Evolutionary conservation across 2,329 filamentous ascomycete genomes (phyloP), one percentile per base, ranked within the genome.

Genomic region (Cyphellophora attinorum): DNA sequence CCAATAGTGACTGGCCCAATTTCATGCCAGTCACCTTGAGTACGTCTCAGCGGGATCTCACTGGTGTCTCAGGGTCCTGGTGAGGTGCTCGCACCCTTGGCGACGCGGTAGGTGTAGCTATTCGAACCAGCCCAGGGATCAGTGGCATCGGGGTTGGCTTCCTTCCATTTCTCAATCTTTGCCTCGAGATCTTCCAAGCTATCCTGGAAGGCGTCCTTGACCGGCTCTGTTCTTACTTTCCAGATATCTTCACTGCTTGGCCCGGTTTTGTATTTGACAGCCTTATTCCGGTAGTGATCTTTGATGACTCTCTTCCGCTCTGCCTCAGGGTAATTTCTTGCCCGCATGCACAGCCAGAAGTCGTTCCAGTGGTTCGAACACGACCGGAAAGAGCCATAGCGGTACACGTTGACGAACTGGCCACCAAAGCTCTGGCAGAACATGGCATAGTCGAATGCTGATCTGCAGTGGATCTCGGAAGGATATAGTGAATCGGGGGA

Each of bases 321-420:
- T 28, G 68, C 61, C 15, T 74, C 70, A 1, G 68, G 58, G 51
- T 76, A 76, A 2, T 71, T 70, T 51, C 81, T 78, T 23, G 78
- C 79, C 45, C 84, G 79, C 88, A 96, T 95, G 68, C 91, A 98
- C 64, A 95, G 89, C 83, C 88, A 93, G 61, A 94, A 96, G 59
- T 94, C 84, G 41, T 80, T 74, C 86, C 89, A 95, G 44, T 86
- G 79, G 47, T 93, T 81, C 42, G 69, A 75, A 68, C 91, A 98
- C 3, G 74, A 70, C 29, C 80, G 75, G 51, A 93, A 65, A 27
- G 68, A 64, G 42, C 91, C 91, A 54, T 85, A 80, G 25, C 91
- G 81, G 68, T 96, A 98, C 23, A 96, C 73, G 51, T 85, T 78
- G 51, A 83, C 86, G 68, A 88, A 94, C 58, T 96, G 88, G 1